phyloP scores from a whole-genome alignment of 441 rosid species.

The Brassica balearica region DNA sequence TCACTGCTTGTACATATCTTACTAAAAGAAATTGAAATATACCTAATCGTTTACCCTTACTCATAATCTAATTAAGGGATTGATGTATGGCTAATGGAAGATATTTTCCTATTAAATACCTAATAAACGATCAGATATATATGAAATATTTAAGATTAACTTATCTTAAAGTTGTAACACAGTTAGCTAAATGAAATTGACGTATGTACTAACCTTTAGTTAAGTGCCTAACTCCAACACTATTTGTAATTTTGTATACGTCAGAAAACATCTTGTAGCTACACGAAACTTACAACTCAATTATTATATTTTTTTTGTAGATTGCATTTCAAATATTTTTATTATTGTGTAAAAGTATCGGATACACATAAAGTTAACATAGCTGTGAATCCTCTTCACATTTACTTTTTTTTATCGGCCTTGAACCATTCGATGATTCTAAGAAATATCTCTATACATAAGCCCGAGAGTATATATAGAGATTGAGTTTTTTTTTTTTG shows the following conservation, averaged over 20 bases:
- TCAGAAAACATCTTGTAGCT: constrained; percentile 4
- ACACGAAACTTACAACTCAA: constrained; percentile 15
- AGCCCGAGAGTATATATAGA: background rate
- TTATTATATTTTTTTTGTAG: background rate
- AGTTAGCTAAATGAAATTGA: background rate
- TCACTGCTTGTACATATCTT: constrained; percentile 20
- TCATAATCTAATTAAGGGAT: constrained; percentile 1
- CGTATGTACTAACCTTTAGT: background rate
- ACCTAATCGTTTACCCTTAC: constrained; percentile 17
- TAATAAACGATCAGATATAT: background rate
- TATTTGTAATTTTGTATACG: background rate
- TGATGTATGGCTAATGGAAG: constrained; percentile 20
- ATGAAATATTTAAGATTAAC: constrained; percentile 1
- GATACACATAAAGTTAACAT: background rate
- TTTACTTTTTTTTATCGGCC: background rate
- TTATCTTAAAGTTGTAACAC: constrained; percentile 9
- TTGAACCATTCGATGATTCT: background rate
- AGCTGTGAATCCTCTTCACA: background rate
- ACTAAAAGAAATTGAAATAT: constrained; percentile 25
- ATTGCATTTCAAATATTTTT: background rate
- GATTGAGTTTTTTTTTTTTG: background rate
- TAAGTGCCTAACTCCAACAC: constrained; percentile 26
- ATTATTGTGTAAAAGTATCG: background rate
- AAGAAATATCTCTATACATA: background rate
- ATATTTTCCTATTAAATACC: constrained; percentile 18